Evolutionary conservation across 345 rosid species (phyloP), one percentile per base, ranked within the genome.

Genomic region (Luvunga scandens): DNA sequence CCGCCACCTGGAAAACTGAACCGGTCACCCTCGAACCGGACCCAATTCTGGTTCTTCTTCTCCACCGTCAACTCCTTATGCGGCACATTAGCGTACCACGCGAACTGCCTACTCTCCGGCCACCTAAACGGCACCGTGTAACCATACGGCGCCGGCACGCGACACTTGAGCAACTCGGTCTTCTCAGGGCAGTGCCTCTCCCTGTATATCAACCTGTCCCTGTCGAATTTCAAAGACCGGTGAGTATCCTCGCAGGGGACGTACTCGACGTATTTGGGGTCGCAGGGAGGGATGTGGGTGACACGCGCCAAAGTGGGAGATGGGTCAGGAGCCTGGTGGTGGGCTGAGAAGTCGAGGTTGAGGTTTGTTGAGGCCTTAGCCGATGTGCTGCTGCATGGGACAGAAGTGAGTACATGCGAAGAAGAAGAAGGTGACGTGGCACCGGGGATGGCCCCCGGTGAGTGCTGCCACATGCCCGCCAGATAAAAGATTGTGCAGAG

Each of bases 1-100:
- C 99, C 99, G 0, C 98, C 99, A 1, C 99, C 99, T 3, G 99
- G 99, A 71, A 96, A 96, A 42, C 83, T 78, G 86, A 96, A 86
- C 81, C 87, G 87, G 50, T 91, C 92, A 0, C 94, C 91, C 66
- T 89, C 87, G 21, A 84, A 87, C 65, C 76, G 86, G 59, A 96
- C 88, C 98, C 99, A 96, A 62, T 96, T 96, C 89, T 96, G 99
- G 10, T 85, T 85, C 87, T 87, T 88, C 64, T 96, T 96, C 92
- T 94, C 99, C 13, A 92, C 90, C 5, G 92, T 90, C 81, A 96
- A 80, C 78, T 92, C 93, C 79, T 89, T 91, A 57, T 96, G 99
- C 4, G 99, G 99, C 36, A 91, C 97, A 77, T 96, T 94, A 13
- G 93, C 92, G 64, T 87, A 96, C 99, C 99, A 96, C 4, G 87